Base-by-base conservation (phyloP, 2,329 filamentous ascomycete species). In the Penicillium sp. region DNA sequence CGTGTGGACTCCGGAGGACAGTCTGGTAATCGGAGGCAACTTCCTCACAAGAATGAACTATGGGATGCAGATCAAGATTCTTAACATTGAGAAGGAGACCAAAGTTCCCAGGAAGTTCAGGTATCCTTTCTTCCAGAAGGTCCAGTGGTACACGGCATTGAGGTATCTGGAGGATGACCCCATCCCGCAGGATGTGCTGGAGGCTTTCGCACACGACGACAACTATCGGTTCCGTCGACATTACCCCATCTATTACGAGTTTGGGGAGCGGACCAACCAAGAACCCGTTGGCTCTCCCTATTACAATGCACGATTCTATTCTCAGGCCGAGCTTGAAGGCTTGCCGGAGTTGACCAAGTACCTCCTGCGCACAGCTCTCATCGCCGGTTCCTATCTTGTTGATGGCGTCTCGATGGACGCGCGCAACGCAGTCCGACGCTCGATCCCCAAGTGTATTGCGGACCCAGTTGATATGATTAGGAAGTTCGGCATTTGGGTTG, bases 1-100 rank as follows among this genome's bases (percentile, higher is more conserved):
- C 20, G 82, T 86, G 6, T 85, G 83, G 80, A 86, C 82, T 8
- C 82, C 82, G 0, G 77, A 81, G 56, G 81, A 85, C 58, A 85
- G 82, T 57, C 67, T 86, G 40, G 82, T 86, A 23, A 84, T 86
- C 50, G 82, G 82, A n/a, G 82, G 82, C 42, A 86, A 86, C 58
- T 86, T 85, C 57, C 69, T 86, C 36, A 85, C 81, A 4, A 71
- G 78, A 45, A 73, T 84, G 63, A 81, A 84, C 48, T 84, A 81
- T 60, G 77, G 76, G 46, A 83, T 83, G 73, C 82, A 86, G 61
- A 79, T 86, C 59, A 79, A 78, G 53, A 74, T 86, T 7, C 73
- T 79, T 24, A 80, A 84, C 42, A 80, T 85, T 37, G 82, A 86
- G 62, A 85, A 84, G 62, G 77, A 77, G 45, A 85, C 82, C 54